Conservation (phyloP, 1,139 yeast species). For the Debaryomyces sp. region DNA sequence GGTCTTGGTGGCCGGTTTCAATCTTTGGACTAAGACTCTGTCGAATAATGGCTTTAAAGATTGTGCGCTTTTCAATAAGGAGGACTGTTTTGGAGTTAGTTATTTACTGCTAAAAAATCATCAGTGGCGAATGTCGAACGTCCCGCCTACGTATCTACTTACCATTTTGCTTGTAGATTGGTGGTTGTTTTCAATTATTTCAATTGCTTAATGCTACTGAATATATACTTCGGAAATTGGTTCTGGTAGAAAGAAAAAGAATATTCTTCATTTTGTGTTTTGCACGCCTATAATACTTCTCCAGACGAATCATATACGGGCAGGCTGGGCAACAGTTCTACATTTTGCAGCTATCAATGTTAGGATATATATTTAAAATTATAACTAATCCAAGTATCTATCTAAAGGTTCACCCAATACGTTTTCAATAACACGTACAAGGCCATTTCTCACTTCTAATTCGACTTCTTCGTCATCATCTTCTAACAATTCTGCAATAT, state of each 20-base stretch:
- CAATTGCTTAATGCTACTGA: neutral
- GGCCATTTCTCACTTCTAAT: constrained; percentile 86
- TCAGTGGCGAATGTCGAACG: neutral
- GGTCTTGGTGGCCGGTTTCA: constrained; percentile 89
- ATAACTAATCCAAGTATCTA: constrained; percentile 70
- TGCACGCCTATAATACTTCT: constrained; percentile 8
- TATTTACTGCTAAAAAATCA: neutral
- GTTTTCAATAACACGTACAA: constrained; percentile 87
- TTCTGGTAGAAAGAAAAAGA: constrained; percentile 10
- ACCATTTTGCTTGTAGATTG: constrained; percentile 17
- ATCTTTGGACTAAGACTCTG: constrained; percentile 93
- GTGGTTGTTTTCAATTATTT: neutral
- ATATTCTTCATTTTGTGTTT: constrained; percentile 5
- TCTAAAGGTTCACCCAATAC: constrained; percentile 95
- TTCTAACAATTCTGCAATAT: constrained; percentile 91
- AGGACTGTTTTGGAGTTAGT: constrained; percentile 28
- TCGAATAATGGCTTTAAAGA: constrained; percentile 90
- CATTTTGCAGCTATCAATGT: constrained; percentile 4
- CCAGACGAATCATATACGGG: too few species aligned
- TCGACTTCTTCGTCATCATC: constrained; percentile 96
- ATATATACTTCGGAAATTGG: constrained; percentile 3
- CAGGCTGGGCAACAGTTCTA: neutral
- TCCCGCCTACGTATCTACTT: constrained; percentile 11
- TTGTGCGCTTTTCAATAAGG: constrained; percentile 81
- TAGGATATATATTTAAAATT: constrained; percentile 1